A percentile compares a stretch with the other conserved stretches of the same genome.
phyloP scores from a whole-genome alignment of 192 early-diverging fungal species.

The Funneliformis mosseae region DNA sequence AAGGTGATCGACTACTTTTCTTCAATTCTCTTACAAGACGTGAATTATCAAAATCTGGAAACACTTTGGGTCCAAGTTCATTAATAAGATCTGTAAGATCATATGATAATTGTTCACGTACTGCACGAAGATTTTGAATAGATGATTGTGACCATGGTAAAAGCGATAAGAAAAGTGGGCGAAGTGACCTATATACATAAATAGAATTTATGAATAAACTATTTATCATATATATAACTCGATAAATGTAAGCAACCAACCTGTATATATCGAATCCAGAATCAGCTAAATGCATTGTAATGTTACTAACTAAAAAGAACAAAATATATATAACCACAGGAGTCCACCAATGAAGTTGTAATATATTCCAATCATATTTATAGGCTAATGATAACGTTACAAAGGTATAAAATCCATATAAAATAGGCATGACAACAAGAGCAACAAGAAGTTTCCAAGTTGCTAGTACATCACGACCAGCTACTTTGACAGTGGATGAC shows the following conservation, averaged over 20 bases:
- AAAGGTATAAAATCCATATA: constrained; percentile 73
- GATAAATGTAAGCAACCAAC: constrained; percentile 27
- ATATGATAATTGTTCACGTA: constrained; percentile 71
- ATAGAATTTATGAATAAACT: neutral
- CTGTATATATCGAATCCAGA: constrained; percentile 74
- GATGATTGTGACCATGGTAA: constrained; percentile 53
- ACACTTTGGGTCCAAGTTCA: constrained; percentile 81
- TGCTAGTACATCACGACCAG: constrained; percentile 90
- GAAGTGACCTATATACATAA: constrained; percentile 61
- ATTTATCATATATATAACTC: neutral
- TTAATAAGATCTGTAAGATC: constrained; percentile 82
- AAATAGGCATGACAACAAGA: constrained; percentile 70
- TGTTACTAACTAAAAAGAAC: constrained; percentile 59
- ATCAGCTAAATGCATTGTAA: constrained; percentile 74
- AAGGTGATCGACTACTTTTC: neutral
- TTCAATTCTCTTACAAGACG: constrained; percentile 38
- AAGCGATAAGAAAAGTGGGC: constrained; percentile 80
- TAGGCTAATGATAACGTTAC: constrained; percentile 53
- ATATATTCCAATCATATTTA: constrained; percentile 36
- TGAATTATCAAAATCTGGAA: constrained; percentile 68
- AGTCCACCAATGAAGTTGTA: constrained; percentile 45
- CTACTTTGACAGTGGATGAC: constrained; percentile 90
- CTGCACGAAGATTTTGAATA: constrained; percentile 67
- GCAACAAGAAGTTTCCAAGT: constrained; percentile 93
- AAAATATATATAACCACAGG: constrained; percentile 41